phyloP scores from a whole-genome alignment of 1,139 yeast species.

The Saccharomyces hybrid region DNA sequence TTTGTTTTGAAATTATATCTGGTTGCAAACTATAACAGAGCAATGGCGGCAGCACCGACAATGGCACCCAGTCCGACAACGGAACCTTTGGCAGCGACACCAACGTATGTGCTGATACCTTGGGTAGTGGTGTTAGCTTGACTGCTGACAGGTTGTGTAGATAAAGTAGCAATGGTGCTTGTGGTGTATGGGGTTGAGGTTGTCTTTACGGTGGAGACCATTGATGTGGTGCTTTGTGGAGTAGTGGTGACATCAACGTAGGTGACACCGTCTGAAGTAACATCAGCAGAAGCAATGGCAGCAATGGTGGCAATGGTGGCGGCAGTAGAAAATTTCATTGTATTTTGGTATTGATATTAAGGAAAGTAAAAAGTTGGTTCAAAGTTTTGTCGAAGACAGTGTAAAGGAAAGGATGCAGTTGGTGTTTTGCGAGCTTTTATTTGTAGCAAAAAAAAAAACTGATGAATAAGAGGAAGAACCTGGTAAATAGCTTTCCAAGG shows the following conservation, averaged over 20 bases:
- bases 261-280: constrained; percentile 24
- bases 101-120: constrained; percentile 11
- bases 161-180: constrained; percentile 21
- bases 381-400: neutral
- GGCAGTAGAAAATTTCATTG: constrained; percentile 19
- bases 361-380: constrained; percentile 3
- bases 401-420: neutral
- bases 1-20: neutral
- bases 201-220: constrained; percentile 31
- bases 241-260: constrained; percentile 32
- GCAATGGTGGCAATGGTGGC: constrained; percentile 14
- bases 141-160: constrained; percentile 1
- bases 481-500: neutral
- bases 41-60: constrained; percentile 10
- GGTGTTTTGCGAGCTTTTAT: neutral
- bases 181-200: constrained; percentile 31
- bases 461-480: neutral
- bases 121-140: constrained; percentile 5
- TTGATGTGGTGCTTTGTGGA: constrained; percentile 29
- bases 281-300: constrained; percentile 8
- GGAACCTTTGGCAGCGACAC: constrained; percentile 11
- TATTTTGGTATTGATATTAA: neutral
- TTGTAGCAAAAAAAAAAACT: neutral
- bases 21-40: neutral
- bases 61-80: constrained; percentile 14